Conservation (phyloP, 2,329 filamentous ascomycete species). For the Alternaria tenuissima region DNA sequence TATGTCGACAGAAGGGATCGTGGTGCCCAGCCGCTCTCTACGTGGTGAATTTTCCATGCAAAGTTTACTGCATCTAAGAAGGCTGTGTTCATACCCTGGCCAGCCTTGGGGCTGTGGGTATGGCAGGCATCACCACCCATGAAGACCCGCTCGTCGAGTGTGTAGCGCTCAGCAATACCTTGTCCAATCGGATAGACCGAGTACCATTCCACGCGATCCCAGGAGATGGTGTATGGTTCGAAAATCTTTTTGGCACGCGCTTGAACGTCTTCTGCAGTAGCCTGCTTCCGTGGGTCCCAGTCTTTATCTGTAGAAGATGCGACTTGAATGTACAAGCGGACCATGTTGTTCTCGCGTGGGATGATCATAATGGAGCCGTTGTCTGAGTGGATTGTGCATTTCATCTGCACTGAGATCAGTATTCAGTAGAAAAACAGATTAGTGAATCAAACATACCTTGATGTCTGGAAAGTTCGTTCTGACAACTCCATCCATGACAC, state of each 20-base stretch:
- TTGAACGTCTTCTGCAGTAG: slow-evolving; percentile 67
- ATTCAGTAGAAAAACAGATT: neutral
- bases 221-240: slow-evolving; percentile 67
- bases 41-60: slow-evolving; percentile 94
- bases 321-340: slow-evolving; percentile 66
- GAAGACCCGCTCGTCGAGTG: slow-evolving; percentile 70
- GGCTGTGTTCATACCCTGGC: slow-evolving; percentile 70
- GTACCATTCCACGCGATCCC: slow-evolving; percentile 72
- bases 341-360: slow-evolving; percentile 63
- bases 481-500: slow-evolving; percentile 72
- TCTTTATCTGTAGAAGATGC: slow-evolving; percentile 68
- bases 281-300: slow-evolving; percentile 68
- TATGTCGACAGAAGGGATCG: slow-evolving; percentile 83
- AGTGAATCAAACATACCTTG: slow-evolving; percentile 54
- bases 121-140: slow-evolving; percentile 72
- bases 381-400: slow-evolving; percentile 73
- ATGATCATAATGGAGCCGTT: slow-evolving; percentile 72
- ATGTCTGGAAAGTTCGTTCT: slow-evolving; percentile 70
- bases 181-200: slow-evolving; percentile 73
- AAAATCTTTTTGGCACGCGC: slow-evolving; percentile 65
- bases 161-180: slow-evolving; percentile 71
- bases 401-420: slow-evolving; percentile 57
- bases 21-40: slow-evolving; percentile 81
- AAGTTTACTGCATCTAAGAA: slow-evolving; percentile 78
- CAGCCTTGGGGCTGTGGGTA: slow-evolving; percentile 70